phyloP scores from a whole-genome alignment of 2,329 filamentous ascomycete species.

The Monosporascus sp. region DNA sequence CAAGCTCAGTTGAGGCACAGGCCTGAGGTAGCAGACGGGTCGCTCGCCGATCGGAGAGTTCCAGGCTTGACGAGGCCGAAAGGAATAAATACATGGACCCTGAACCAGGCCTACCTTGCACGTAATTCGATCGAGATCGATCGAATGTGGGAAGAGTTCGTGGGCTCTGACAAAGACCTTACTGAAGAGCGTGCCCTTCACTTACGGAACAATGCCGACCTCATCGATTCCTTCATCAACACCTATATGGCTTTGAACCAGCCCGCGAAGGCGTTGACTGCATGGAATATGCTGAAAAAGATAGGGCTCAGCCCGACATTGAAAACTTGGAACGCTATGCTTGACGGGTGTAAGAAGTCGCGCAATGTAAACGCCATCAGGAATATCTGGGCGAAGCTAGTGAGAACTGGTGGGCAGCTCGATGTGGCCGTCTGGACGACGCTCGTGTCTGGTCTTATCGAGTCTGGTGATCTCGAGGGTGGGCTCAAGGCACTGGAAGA shows the following conservation, averaged over 20 bases:
- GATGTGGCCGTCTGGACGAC: slow-evolving; percentile 66
- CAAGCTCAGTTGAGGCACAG: slow-evolving; percentile 10
- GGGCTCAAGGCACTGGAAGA: slow-evolving; percentile 62
- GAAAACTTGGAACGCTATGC: slow-evolving; percentile 67
- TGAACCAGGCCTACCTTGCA: slow-evolving; percentile 10
- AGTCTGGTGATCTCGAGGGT: slow-evolving; percentile 43
- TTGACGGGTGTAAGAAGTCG: slow-evolving; percentile 61
- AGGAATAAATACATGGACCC: slow-evolving; percentile 2
- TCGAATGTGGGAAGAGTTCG: slow-evolving; percentile 20
- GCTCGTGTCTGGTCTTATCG: slow-evolving; percentile 61
- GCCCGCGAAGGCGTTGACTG: slow-evolving; percentile 20
- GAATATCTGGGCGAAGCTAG: slow-evolving; percentile 62
- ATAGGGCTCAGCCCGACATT: slow-evolving; percentile 53
- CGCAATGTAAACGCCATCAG: slow-evolving; percentile 56
- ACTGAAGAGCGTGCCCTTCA: slow-evolving; percentile 10
- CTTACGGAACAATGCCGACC: slow-evolving; percentile 14
- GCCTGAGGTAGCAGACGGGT: background rate
- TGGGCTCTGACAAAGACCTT: slow-evolving; percentile 10
- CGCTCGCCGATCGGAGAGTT: background rate
- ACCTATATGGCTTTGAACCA: slow-evolving; percentile 20
- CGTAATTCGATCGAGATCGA: slow-evolving; percentile 16
- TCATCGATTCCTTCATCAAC: slow-evolving; percentile 26
- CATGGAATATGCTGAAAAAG: slow-evolving; percentile 21
- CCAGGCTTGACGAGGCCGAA: background rate
- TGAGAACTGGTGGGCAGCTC: slow-evolving; percentile 50